A percentile compares a stretch with the other conserved stretches of the same genome.
Evolutionary conservation across 1,284 basidiomycete genomes (phyloP).

Genomic region (Chiua sp.): DNA sequence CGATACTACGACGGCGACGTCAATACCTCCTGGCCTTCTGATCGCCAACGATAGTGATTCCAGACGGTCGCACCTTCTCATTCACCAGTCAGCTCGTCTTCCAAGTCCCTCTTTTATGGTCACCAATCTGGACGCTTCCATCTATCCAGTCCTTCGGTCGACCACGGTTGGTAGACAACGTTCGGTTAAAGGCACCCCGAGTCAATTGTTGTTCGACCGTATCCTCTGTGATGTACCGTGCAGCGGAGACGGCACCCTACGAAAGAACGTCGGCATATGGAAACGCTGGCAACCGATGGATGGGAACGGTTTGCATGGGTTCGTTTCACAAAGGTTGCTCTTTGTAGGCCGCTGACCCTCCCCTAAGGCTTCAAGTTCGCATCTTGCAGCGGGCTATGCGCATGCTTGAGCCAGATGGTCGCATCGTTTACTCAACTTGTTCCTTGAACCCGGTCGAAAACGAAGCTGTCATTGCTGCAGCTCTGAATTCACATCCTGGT

Average conservation of each 20-base stretch:
- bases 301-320: conserved; percentile 92
- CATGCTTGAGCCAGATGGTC: conserved; percentile 85
- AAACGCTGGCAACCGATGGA: conserved; percentile 89
- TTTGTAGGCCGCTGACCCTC: too few relatives aligned
- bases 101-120: conserved; percentile 94
- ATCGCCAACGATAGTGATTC: conserved; percentile 94
- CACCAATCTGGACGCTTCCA: conserved; percentile 95
- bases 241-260: conserved; percentile 94
- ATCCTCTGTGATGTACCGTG: conserved; percentile 98
- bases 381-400: conserved; percentile 94
- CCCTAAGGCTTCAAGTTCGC: conserved; percentile 82
- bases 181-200: conserved; percentile 34
- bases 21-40: conserved; percentile 78
- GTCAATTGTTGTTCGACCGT: conserved; percentile 83
- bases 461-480: conserved; percentile 94
- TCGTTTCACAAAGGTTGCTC: conserved; percentile 30
- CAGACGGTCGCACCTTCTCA: conserved; percentile 95
- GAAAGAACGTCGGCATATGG: conserved; percentile 98
- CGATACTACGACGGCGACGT: conserved; percentile 62
- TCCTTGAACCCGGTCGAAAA: conserved; percentile 98
- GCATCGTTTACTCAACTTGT: conserved; percentile 98
- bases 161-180: conserved; percentile 22
- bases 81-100: conserved; percentile 96
- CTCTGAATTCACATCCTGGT: conserved; percentile 76
- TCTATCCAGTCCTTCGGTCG: conserved; percentile 76